Percentiles rank a stretch among this genome's conserved stretches.
These are phyloP conservation scores for Coleophoma eucalyptorum DNA, from an alignment of 2,329 filamentous ascomycete genomes.

Conservation along the genomic window DNA sequence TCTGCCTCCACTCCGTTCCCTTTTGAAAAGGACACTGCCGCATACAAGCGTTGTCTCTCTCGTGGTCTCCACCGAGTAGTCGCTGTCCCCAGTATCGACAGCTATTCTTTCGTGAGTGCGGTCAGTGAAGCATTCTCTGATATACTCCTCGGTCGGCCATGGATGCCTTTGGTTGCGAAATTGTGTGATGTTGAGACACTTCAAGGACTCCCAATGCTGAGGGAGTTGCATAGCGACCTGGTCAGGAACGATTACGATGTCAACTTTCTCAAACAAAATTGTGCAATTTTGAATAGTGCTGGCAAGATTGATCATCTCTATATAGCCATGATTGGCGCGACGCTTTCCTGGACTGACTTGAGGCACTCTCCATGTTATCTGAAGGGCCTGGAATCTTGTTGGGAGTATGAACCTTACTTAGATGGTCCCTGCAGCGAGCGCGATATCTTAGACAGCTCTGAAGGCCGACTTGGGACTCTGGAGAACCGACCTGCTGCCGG, in stretches of 20 bases:
- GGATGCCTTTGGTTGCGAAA: slow-evolving; percentile 56
- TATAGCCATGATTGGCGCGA: slow-evolving; percentile 50
- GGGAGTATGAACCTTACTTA: slow-evolving; percentile 47
- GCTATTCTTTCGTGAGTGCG: slow-evolving; percentile 44
- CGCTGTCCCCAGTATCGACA: slow-evolving; percentile 45
- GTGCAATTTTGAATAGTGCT: slow-evolving; percentile 49
- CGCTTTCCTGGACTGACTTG: slow-evolving; percentile 49
- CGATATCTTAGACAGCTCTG: slow-evolving; percentile 6
- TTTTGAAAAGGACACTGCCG: slow-evolving; percentile 57
- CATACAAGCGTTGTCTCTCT: slow-evolving; percentile 58
- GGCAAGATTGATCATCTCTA: slow-evolving; percentile 57
- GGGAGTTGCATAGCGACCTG: slow-evolving; percentile 44
- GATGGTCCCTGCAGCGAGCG: slow-evolving; percentile 34
- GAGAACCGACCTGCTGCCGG: slow-evolving; percentile 37
- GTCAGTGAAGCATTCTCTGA: slow-evolving; percentile 45
- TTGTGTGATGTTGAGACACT: slow-evolving; percentile 52
- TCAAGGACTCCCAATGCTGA: slow-evolving; percentile 54
- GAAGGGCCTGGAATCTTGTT: slow-evolving; percentile 50
- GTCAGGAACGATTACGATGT: slow-evolving; percentile 40
- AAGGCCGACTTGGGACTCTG: background rate
- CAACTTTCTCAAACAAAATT: slow-evolving; percentile 48
- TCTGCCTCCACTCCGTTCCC: slow-evolving; percentile 51
- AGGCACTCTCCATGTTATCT: slow-evolving; percentile 43
- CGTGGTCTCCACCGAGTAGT: slow-evolving; percentile 56
- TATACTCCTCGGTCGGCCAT: slow-evolving; percentile 45